Base-by-base conservation (phyloP, 2,329 filamentous ascomycete species). In the Colletotrichum spinosum region DNA sequence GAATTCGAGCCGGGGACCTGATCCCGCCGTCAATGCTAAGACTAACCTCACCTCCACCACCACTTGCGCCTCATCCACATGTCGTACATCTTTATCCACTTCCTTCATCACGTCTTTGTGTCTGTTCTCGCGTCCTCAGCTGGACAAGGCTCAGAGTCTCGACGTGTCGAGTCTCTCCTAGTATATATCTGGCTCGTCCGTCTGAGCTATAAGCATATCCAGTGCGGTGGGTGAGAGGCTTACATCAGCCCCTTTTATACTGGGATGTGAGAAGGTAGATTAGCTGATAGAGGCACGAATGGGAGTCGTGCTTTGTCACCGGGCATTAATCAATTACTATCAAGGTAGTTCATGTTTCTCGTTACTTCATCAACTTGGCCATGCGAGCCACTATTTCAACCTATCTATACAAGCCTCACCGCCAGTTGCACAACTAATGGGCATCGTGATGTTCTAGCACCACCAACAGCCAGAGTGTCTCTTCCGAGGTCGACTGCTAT, bases 1-100 rank as follows among this genome's bases (percentile, higher is more conserved):
- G 63, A 65, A 63, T 57, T 39, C 59, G 63, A 66, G 50, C 11
- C 42, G 53, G 55, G 7, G 25, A 25, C 25, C 34, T 34, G 8
- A 46, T 54, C 41, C 55, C 17, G 48, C 38, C 46, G 8, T 15
- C 17, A 42, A 12, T 41, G 13, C 59, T 37, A 35, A 39, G 46
- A 45, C 46, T 15, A 34, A 64, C 49, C 50, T 60, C 44, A 49
- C 42, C 46, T 55, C 39, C 35, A 17, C 52, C 35, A 45, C 25
- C 11, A 35, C 8, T 25, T 51, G 46, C 54, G 48, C 54, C 54
- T 52, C 60, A 6, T 3, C 55, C 10, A 38, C 11, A 33, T 9
- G 35, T 11, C 48, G 41, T 13, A 11, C 9, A 44, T 8, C 9
- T 6, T 15, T 6, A n/a, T 44, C 9, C 15, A 37, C 4, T 45